A percentile compares a stretch with the other conserved stretches of the same genome.
Conservation (phyloP, 306 rosid genomes). For the Psophocarpus tetragonolobus region DNA sequence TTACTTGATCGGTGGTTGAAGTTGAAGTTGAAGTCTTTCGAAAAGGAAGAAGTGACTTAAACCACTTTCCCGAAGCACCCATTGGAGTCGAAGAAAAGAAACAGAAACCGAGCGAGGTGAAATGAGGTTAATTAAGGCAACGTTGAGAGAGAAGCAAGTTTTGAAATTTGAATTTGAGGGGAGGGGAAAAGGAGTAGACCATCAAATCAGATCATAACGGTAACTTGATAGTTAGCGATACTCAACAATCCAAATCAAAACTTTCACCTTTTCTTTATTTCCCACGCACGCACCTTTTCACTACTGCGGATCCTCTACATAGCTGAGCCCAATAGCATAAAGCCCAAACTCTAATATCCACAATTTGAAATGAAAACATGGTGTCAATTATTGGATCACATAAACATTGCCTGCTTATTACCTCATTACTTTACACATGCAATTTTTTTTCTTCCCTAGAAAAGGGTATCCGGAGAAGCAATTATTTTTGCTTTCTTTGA, state of each 20-base stretch:
- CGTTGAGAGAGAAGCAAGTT: neutral
- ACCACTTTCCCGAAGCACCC: constrained; percentile 87
- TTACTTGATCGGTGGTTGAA: constrained; percentile 48
- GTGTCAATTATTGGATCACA: too few species aligned
- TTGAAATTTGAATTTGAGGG: neutral
- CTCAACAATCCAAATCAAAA: neutral
- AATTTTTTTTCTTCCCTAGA: too few species aligned
- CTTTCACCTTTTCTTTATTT: neutral
- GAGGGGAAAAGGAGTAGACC: neutral
- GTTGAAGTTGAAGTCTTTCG: constrained; percentile 48
- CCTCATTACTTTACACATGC: too few species aligned
- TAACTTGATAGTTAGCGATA: neutral
- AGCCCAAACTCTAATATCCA: neutral
- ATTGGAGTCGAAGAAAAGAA: constrained; percentile 50
- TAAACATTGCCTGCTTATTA: too few species aligned
- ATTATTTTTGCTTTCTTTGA: too few species aligned
- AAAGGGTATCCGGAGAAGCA: too few species aligned
- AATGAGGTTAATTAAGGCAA: constrained; percentile 29
- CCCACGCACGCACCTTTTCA: neutral
- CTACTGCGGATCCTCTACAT: neutral
- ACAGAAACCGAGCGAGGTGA: neutral
- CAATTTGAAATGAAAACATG: too few species aligned
- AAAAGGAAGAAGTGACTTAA: constrained; percentile 63
- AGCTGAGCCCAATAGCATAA: neutral
- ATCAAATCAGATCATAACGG: neutral